A percentile compares a stretch with the other conserved stretches of the same genome.
phyloP scores from a whole-genome alignment of 768 basidiomycete genomes.

The Inosperma sp. region DNA sequence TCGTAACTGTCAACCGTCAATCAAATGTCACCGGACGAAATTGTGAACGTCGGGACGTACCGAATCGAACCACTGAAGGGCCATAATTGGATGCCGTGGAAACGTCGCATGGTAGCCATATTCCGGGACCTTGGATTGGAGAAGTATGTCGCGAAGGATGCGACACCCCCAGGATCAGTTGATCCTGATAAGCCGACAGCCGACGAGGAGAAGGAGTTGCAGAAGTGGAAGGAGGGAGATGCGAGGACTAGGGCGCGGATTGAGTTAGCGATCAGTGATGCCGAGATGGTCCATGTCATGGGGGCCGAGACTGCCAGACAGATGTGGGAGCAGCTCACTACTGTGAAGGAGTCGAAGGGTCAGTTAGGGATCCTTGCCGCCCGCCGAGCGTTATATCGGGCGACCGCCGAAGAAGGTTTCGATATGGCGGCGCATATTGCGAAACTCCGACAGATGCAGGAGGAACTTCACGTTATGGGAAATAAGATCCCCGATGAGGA shows the following conservation, averaged over 20 bases:
- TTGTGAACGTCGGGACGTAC: conserved; percentile 12
- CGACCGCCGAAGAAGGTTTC: conserved; percentile 22
- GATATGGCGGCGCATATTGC: conserved; percentile 26
- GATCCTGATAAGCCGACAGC: conserved; percentile 8
- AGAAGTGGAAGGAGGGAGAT: conserved; percentile 18
- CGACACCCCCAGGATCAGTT: conserved; percentile 17
- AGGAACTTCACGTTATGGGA: conserved; percentile 23
- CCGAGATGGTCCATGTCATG: conserved; percentile 23
- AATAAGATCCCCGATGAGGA: conserved; percentile 25
- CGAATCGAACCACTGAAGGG: conserved; percentile 24
- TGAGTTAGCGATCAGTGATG: conserved; percentile 22
- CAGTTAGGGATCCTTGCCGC: conserved; percentile 22
- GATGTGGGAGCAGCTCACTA: conserved; percentile 26
- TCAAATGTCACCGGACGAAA: conserved; percentile 15
- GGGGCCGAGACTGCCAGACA: conserved; percentile 20
- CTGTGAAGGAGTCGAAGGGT: conserved; percentile 26
- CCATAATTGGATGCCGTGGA: conserved; percentile 28
- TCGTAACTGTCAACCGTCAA: conserved; percentile 10
- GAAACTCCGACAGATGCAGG: conserved; percentile 22
- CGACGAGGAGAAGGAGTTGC: conserved; percentile 10
- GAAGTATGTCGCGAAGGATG: conserved; percentile 19
- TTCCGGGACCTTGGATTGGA: conserved; percentile 26
- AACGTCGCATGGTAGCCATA: conserved; percentile 25
- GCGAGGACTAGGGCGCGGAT: conserved; percentile 20
- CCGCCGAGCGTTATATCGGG: conserved; percentile 18